A percentile compares a stretch with the other conserved stretches of the same genome.
Conservation (phyloP, 2,329 filamentous ascomycete genomes). For the Leptographium galeiforme region DNA sequence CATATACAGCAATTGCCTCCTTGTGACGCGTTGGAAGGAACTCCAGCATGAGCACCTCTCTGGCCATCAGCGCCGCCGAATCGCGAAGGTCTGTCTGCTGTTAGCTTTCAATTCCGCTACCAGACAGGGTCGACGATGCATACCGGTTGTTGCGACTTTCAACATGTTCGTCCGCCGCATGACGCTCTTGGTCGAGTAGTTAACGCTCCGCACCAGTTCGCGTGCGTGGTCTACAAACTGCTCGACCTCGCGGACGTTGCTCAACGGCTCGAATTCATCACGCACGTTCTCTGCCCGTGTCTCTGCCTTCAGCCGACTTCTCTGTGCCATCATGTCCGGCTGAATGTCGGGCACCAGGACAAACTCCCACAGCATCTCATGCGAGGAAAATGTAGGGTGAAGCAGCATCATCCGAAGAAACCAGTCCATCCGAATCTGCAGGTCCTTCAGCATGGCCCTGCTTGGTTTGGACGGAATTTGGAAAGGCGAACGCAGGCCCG, state of each 20-base stretch:
- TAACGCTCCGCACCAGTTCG: constrained; percentile 77
- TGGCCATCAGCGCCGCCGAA: constrained; percentile 34
- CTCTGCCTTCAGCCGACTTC: constrained; percentile 76
- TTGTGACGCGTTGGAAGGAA: constrained; percentile 59
- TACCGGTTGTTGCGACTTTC: constrained; percentile 49
- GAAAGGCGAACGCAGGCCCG: constrained; percentile 72
- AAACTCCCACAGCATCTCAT: constrained; percentile 98
- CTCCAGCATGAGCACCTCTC: constrained; percentile 38
- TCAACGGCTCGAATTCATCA: constrained; percentile 78
- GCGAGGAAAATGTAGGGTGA: constrained; percentile 86
- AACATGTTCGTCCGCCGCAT: constrained; percentile 67
- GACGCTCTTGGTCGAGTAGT: constrained; percentile 69
- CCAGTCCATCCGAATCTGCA: constrained; percentile 73
- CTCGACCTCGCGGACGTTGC: constrained; percentile 77
- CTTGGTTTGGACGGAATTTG: constrained; percentile 89
- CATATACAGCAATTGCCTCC: constrained; percentile 59
- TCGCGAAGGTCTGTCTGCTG: constrained; percentile 48
- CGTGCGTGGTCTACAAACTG: constrained; percentile 84
- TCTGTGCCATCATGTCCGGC: constrained; percentile 75
- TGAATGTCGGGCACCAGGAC: constrained; percentile 93
- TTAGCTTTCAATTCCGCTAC: background rate
- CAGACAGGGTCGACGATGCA: no score
- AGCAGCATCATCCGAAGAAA: constrained; percentile 77
- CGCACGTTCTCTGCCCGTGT: constrained; percentile 69
- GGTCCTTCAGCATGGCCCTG: constrained; percentile 70